Evolutionary conservation across 2,329 filamentous ascomycete species (phyloP).

Genomic region (Trichoderma endophyticum): DNA sequence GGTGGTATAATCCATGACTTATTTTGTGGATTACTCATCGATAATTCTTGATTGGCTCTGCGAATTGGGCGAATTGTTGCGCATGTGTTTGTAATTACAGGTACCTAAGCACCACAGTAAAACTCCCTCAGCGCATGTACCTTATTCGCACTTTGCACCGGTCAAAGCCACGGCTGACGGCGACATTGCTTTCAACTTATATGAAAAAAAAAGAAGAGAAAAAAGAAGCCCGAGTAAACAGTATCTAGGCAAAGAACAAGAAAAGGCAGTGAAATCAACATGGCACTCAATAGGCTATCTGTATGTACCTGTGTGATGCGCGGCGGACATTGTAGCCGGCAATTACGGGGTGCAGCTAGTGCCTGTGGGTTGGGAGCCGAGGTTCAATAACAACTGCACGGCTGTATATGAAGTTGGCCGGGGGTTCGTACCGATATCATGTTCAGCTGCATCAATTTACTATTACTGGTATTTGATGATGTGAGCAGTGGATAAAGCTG

Average conservation of each 20-base stretch:
- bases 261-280: not conserved
- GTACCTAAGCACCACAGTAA: not conserved
- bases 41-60: not conserved
- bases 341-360: not conserved
- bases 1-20: not conserved
- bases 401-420: not conserved
- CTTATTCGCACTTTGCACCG: not conserved
- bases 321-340: not conserved
- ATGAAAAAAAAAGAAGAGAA: not conserved
- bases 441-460: not conserved
- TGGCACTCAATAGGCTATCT: not conserved
- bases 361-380: not conserved
- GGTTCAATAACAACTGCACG: not conserved
- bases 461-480: not conserved
- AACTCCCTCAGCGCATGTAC: not conserved
- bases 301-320: not conserved
- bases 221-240: not conserved
- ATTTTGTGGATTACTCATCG: not conserved
- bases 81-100: not conserved
- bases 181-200: not conserved
- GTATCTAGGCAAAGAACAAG: not conserved
- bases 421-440: not conserved
- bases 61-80: not conserved
- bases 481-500: not conserved
- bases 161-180: not conserved